Conservation (phyloP, 1,139 yeast genomes). For the Yamadazyma buinensis region DNA sequence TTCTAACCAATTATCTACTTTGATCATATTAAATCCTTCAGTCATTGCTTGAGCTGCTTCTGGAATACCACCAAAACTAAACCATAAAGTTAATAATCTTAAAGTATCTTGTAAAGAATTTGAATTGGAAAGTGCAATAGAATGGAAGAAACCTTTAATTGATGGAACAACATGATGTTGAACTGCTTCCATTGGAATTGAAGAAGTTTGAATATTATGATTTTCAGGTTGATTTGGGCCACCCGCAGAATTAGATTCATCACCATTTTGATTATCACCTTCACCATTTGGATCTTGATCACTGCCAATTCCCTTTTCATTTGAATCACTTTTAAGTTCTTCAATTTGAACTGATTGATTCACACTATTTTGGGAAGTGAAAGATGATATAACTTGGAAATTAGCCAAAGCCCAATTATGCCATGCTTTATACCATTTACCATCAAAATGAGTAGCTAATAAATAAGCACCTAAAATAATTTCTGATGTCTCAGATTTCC, state of each 20-base stretch:
- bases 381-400: constrained; percentile 83
- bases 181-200: constrained; percentile 55
- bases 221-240: background rate
- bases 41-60: constrained; percentile 90
- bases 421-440: constrained; percentile 97
- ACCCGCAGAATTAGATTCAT: background rate
- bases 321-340: constrained; percentile 11
- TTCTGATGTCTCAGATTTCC: constrained; percentile 80
- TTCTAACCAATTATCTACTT: constrained; percentile 90
- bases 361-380: constrained; percentile 37
- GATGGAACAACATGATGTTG: constrained; percentile 93
- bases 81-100: constrained; percentile 89
- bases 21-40: constrained; percentile 87
- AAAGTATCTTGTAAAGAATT: constrained; percentile 91
- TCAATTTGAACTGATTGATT: constrained; percentile 25
- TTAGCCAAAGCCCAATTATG: constrained; percentile 99
- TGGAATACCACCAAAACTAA: constrained; percentile 87
- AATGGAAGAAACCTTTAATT: constrained; percentile 90
- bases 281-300: background rate
- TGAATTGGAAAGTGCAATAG: constrained; percentile 82
- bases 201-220: background rate
- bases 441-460: constrained; percentile 91
- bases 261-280: background rate
- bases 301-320: too few species aligned
- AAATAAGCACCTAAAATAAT: constrained; percentile 85